Base-by-base conservation (phyloP, 2,329 filamentous ascomycete genomes). In the Phialemoniopsis sp. region DNA sequence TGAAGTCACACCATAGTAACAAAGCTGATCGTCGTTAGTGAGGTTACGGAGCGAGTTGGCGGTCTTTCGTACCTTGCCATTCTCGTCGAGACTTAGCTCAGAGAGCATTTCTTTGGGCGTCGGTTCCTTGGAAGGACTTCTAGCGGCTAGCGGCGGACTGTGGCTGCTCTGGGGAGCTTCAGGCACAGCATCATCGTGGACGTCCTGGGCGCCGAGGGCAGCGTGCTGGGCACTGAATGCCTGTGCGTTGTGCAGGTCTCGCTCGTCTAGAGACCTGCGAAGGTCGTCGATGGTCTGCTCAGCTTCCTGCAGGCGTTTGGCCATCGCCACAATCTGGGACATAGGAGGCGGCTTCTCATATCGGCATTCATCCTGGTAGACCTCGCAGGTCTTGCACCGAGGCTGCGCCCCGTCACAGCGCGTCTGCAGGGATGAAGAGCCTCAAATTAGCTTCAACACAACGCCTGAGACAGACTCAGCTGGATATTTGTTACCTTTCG, bases 271-370 rank as follows among this genome's bases (percentile, higher is more conserved):
- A 19, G 45, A 38, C 21, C 32, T 39, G 26, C 38, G 43, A 15
- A 54, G 41, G 2, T 50, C 44, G 13, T 18, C 41, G 15, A 56
- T 43, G 4, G 41, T 46, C 34, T 44, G 26, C 41, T 56, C 53
- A 4, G 48, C 48, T 14, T 54, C 52, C 36, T 54, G 46, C 14
- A 59, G 46, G n/a, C 50, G 38, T 39, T 48, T 41, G 5, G 51
- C 50, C 53, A 59, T 56, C 13, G 50, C 51, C 7, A 58, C 34
- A 31, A 58, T 42, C 42, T 59, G 55, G 12, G 55, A 54, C 48
- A 60, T 54, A 8, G 57, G 54, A 19, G 54, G 57, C 32, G 49
- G 34, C 39, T 58, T 58, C 36, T 60, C 56, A 36, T 60, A 59
- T 16, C 48, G 52, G 43, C 57, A 59, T 14, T 54, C 45, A 26